A percentile compares a stretch with the other conserved stretches of the same genome.
Evolutionary conservation across 2,329 filamentous ascomycete species (phyloP).

Genomic region (Colletotrichum phormii): DNA sequence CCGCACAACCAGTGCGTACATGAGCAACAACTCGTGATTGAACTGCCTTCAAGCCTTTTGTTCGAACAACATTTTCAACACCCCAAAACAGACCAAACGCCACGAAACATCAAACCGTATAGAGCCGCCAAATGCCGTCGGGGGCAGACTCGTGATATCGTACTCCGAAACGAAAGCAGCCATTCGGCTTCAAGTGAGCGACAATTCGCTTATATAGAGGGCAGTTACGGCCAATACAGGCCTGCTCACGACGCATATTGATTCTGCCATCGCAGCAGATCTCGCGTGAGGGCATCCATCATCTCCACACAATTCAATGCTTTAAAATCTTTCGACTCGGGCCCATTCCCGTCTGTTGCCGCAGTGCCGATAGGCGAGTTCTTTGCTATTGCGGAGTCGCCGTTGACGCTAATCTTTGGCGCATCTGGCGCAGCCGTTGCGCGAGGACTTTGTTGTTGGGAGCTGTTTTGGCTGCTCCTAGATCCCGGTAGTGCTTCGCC

Average conservation of each 20-base stretch:
- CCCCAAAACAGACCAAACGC: conserved; percentile 18
- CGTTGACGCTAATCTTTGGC: conserved; percentile 31
- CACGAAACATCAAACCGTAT: conserved; percentile 11
- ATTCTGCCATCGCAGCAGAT: conserved; percentile 88
- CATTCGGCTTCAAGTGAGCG: conserved; percentile 4
- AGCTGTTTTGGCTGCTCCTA: conserved; percentile 47
- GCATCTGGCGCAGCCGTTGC: conserved; percentile 39
- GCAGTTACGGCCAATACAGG: conserved; percentile 63
- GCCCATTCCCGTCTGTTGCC: conserved; percentile 39
- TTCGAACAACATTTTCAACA: conserved; percentile 10
- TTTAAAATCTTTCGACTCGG: conserved; percentile 70
- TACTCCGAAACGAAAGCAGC: conserved; percentile 24
- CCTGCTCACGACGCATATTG: conserved; percentile 61
- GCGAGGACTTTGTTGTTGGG: conserved; percentile 40
- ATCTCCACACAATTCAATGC: conserved; percentile 84
- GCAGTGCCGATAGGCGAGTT: conserved; percentile 9
- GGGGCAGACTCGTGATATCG: conserved; percentile 25
- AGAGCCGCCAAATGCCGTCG: conserved; percentile 11
- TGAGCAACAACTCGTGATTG: not conserved
- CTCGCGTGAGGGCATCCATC: conserved; percentile 87
- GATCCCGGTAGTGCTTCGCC: conserved; percentile 63
- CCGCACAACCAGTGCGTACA: conserved; percentile 10
- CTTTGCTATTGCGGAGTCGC: conserved; percentile 37
- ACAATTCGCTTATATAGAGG: conserved; percentile 19
- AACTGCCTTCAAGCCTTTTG: not conserved